Percentiles rank a stretch among this genome's conserved stretches.
Conservation (phyloP, 352 stramenopile genomes). For the Nothophytophthora sp. region DNA sequence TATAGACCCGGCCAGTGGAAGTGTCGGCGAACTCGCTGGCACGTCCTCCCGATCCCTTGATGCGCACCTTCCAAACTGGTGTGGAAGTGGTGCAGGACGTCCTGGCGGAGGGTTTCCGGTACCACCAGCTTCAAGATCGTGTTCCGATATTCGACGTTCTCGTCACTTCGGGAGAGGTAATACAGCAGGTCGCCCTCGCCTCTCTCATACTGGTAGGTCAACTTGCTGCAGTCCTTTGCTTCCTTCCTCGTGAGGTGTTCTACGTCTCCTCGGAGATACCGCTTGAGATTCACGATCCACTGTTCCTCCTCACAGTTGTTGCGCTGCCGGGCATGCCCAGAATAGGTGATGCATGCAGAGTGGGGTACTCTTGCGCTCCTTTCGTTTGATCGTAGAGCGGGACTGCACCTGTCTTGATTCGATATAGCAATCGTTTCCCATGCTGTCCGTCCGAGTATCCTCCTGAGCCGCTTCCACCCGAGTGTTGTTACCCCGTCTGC, state of each 20-base stretch:
- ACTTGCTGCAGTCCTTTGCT: constrained; percentile 1
- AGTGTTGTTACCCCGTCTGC: no score
- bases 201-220: constrained; percentile 4
- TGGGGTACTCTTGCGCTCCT: no score
- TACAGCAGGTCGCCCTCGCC: constrained; percentile 1
- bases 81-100: constrained; percentile 11
- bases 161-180: neutral
- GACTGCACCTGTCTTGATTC: no score
- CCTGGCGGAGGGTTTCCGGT: constrained; percentile 2
- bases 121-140: constrained; percentile 6
- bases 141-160: neutral
- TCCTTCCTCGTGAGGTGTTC: neutral
- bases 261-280: neutral
- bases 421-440: no score
- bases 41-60: constrained; percentile 6
- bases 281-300: constrained; percentile 5
- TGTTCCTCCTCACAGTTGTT: constrained; percentile 2
- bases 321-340: no score
- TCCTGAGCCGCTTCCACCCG: no score
- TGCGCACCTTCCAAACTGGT: constrained; percentile 4
- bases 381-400: no score
- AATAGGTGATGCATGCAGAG: no score
- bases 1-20: constrained; percentile 11
- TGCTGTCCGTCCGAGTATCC: no score
- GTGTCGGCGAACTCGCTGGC: neutral